Percentiles rank a stretch among this genome's conserved stretches.
Evolutionary conservation across 495 filamentous ascomycete species (phyloP).

Genomic region (Rostrohypoxylon terebratum): DNA sequence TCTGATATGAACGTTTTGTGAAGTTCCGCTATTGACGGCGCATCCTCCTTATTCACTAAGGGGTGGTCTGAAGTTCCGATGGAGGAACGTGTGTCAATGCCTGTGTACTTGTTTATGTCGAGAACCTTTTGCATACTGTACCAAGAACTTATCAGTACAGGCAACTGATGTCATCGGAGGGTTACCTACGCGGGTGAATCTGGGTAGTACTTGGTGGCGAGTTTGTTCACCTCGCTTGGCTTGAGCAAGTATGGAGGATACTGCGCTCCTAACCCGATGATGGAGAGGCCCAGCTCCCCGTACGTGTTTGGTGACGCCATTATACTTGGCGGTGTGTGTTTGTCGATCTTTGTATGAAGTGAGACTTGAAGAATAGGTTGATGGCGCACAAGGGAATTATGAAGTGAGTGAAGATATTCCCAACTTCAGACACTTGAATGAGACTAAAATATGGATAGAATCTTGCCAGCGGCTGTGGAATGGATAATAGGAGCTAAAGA

Average conservation of each 20-base stretch:
- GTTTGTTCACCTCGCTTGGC: constrained; percentile 53
- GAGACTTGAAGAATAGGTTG: not conserved
- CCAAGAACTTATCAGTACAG: constrained; percentile 12
- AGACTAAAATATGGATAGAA: not conserved
- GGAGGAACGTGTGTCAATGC: constrained; percentile 71
- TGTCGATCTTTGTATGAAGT: not conserved
- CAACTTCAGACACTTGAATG: not conserved
- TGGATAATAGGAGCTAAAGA: not conserved
- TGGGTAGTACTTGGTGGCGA: constrained; percentile 62
- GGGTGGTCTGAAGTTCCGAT: constrained; percentile 68
- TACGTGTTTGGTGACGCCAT: constrained; percentile 44
- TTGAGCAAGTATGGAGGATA: constrained; percentile 63
- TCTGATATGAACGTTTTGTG: constrained; percentile 66
- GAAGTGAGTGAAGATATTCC: not conserved
- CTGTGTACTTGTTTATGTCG: constrained; percentile 71
- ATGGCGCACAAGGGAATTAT: not conserved
- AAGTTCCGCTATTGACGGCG: constrained; percentile 68
- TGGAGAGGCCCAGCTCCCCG: constrained; percentile 62
- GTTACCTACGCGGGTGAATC: constrained; percentile 62
- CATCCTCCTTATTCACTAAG: constrained; percentile 62
- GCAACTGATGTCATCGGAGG: not conserved
- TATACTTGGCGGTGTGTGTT: not conserved
- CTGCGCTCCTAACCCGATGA: constrained; percentile 61
- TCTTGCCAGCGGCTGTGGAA: not conserved
- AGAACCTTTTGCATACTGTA: constrained; percentile 68